Percentiles rank a stretch among this genome's conserved stretches.
These are phyloP conservation scores for Saitozyma sp. DNA, from an alignment of 768 basidiomycete species.

Conservation along the genomic window DNA sequence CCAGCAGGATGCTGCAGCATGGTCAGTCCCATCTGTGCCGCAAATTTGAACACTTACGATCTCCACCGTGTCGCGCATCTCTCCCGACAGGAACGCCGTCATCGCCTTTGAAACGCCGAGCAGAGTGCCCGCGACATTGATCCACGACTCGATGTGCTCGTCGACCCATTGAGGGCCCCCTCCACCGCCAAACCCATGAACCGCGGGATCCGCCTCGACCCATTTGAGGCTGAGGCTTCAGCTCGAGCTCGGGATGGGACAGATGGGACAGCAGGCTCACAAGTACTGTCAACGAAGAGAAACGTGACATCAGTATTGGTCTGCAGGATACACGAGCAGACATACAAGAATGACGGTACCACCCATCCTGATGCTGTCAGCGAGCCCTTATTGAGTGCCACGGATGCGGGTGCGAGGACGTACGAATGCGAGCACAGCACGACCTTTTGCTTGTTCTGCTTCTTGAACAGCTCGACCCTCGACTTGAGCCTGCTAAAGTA, in stretches of 20 bases:
- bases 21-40: slow-evolving; percentile 55
- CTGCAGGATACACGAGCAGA: not conserved
- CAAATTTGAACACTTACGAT: slow-evolving; percentile 64
- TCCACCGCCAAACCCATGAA: slow-evolving; percentile 60
- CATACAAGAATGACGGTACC: slow-evolving; percentile 47
- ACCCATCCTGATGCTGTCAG: slow-evolving; percentile 45
- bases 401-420: slow-evolving; percentile 29
- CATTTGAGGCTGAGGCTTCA: slow-evolving; percentile 73
- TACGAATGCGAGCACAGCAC: slow-evolving; percentile 66
- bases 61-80: slow-evolving; percentile 81
- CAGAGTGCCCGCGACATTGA: slow-evolving; percentile 83
- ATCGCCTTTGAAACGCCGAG: slow-evolving; percentile 80
- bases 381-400: not conserved
- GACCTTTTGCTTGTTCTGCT: slow-evolving; percentile 70
- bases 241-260: not conserved
- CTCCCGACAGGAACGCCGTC: slow-evolving; percentile 90
- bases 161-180: slow-evolving; percentile 92
- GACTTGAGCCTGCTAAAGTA: slow-evolving; percentile 62
- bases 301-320: not conserved
- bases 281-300: slow-evolving; percentile 65
- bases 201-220: slow-evolving; percentile 75
- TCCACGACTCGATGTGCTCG: slow-evolving; percentile 81
- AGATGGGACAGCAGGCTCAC: slow-evolving; percentile 57
- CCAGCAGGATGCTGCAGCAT: slow-evolving; percentile 41
- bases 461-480: slow-evolving; percentile 76